Percentiles rank a stretch among this genome's conserved stretches.
These are phyloP conservation scores for Phytophthora tentaculata DNA, from an alignment of 352 stramenopile species.

Conservation along the genomic window DNA sequence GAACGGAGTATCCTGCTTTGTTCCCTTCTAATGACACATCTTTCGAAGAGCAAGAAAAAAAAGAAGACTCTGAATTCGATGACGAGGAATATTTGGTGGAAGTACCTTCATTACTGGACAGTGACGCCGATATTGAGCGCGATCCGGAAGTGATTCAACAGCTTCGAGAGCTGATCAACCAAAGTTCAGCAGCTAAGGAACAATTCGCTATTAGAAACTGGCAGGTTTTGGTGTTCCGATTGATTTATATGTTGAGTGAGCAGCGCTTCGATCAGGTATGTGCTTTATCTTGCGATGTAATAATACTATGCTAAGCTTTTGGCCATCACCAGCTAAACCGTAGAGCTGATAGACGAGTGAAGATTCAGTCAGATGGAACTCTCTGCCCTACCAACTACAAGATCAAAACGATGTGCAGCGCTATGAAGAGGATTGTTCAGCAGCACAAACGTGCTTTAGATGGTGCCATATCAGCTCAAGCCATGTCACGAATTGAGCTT, in stretches of 20 bases:
- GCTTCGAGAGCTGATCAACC: constrained; percentile 50
- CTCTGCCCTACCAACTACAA: constrained; percentile 1
- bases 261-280: constrained; percentile 53
- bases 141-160: constrained; percentile 60
- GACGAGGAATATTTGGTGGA: constrained; percentile 2
- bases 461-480: constrained; percentile 28
- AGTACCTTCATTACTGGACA: constrained; percentile 5
- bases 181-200: constrained; percentile 37
- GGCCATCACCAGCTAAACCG: constrained; percentile 13
- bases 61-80: constrained; percentile 2
- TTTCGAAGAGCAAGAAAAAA: constrained; percentile 4
- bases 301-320: not conserved
- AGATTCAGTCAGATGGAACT: constrained; percentile 13
- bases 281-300: not conserved
- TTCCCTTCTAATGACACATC: not conserved
- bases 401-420: constrained; percentile 27
- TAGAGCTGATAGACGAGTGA: constrained; percentile 14
- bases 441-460: constrained; percentile 42
- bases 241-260: constrained; percentile 33
- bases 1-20: not conserved
- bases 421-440: constrained; percentile 58
- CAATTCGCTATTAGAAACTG: constrained; percentile 43
- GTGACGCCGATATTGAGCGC: constrained; percentile 24
- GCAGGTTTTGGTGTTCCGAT: constrained; percentile 50
- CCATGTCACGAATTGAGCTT: constrained; percentile 37